Conservation (phyloP, 306 rosid species). For the Gynostemma pentaphyllum region DNA sequence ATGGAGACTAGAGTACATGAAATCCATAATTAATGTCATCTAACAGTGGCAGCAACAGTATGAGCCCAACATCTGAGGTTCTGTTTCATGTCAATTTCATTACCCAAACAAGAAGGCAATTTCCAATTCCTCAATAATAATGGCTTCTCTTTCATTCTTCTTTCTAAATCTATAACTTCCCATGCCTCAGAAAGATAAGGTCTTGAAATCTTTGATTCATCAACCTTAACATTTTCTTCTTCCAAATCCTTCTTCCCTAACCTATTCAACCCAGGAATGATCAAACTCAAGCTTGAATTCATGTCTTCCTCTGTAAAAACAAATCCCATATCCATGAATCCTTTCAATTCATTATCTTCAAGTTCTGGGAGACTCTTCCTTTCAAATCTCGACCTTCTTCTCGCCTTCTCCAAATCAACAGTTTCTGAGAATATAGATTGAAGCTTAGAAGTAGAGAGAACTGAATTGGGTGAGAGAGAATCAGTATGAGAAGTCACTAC, state of each 20-base stretch:
- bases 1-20: background rate
- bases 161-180: conserved; percentile 34
- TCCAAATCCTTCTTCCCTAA: conserved; percentile 34
- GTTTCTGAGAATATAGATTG: conserved; percentile 41
- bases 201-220: conserved; percentile 30
- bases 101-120: conserved; percentile 36
- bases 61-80: conserved; percentile 81
- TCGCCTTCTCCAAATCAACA: conserved; percentile 11
- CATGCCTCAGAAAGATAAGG: conserved; percentile 94
- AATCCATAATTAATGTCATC: conserved; percentile 18
- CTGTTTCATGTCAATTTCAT: conserved; percentile 55
- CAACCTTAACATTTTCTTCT: conserved; percentile 15
- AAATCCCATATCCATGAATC: conserved; percentile 87
- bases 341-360: conserved; percentile 76
- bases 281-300: conserved; percentile 61
- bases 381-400: conserved; percentile 20
- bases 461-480: conserved; percentile 37
- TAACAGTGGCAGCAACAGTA: conserved; percentile 64
- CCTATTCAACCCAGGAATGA: conserved; percentile 80
- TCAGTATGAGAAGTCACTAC: conserved; percentile 20
- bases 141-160: conserved; percentile 31
- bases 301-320: conserved; percentile 72
- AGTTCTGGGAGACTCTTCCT: conserved; percentile 81
- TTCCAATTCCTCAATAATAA: conserved; percentile 49
- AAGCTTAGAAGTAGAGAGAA: conserved; percentile 30